Evolutionary conservation across 768 basidiomycete genomes (phyloP).

Genomic region (Dendrothele bispora): DNA sequence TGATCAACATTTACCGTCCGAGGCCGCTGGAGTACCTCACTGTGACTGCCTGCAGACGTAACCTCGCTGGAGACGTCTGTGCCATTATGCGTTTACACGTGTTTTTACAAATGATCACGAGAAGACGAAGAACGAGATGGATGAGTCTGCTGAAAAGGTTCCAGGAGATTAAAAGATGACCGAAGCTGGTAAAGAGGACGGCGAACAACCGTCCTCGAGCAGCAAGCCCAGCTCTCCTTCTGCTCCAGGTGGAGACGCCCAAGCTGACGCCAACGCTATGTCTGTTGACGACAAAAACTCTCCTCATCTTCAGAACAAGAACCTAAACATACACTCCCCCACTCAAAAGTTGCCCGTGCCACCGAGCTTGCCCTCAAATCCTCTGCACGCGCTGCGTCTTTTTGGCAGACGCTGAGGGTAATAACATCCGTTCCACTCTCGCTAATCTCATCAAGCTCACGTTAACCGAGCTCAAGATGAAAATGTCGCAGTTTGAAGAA

Average conservation of each 20-base stretch:
- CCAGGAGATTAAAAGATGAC: too few relatives aligned
- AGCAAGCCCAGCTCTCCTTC: too few relatives aligned
- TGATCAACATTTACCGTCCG: constrained; percentile 97
- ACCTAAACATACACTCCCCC: constrained; percentile 45
- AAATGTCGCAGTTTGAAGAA: constrained; percentile 93
- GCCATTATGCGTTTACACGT: constrained; percentile 99
- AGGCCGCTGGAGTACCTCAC: constrained; percentile 95
- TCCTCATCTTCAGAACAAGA: constrained; percentile 9
- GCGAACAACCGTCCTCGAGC: neutral
- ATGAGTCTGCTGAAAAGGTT: too few relatives aligned
- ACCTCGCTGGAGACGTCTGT: constrained; percentile 97
- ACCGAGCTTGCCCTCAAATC: constrained; percentile 87
- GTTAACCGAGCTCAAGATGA: constrained; percentile 87
- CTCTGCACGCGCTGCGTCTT: constrained; percentile 82
- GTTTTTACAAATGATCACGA: too few relatives aligned
- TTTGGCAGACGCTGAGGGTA: constrained; percentile 82
- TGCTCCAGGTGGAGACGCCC: constrained; percentile 23
- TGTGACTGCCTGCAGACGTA: constrained; percentile 93
- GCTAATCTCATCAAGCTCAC: constrained; percentile 84
- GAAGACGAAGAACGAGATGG: constrained; percentile 48
- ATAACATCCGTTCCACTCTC: constrained; percentile 74
- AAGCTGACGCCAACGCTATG: constrained; percentile 57
- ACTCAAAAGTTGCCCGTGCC: constrained; percentile 77
- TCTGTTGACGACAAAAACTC: too few relatives aligned
- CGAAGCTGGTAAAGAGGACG: constrained; percentile 37